Evolutionary conservation across 768 basidiomycete genomes (phyloP).

Genomic region (Leccinum sublutescens): DNA sequence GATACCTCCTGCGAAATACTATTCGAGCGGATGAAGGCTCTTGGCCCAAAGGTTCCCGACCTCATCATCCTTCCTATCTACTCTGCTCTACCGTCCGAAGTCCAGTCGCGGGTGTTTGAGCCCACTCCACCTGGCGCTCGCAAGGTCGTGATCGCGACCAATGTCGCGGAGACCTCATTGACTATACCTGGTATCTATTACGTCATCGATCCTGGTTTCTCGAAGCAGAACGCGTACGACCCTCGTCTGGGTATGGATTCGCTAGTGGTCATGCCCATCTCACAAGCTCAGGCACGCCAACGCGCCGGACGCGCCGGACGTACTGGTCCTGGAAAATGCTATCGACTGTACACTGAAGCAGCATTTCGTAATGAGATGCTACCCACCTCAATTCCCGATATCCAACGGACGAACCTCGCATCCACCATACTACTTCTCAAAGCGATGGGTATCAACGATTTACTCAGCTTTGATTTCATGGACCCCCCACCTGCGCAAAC

Average conservation of each 20-base stretch:
- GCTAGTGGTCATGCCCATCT: slow-evolving; percentile 97
- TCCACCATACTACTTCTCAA: slow-evolving; percentile 93
- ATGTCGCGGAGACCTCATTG: slow-evolving; percentile 97
- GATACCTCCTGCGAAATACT: slow-evolving; percentile 97
- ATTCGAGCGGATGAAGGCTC: slow-evolving; percentile 97
- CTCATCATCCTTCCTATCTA: slow-evolving; percentile 97
- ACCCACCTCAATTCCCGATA: slow-evolving; percentile 96
- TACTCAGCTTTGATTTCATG: slow-evolving; percentile 99
- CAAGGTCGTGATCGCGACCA: slow-evolving; percentile 99
- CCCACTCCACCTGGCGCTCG: slow-evolving; percentile 97
- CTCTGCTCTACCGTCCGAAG: slow-evolving; percentile 96
- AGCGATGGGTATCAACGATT: slow-evolving; percentile 98
- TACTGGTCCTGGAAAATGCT: slow-evolving; percentile 97
- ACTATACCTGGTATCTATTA: slow-evolving; percentile 99
- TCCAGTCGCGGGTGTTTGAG: slow-evolving; percentile 97
- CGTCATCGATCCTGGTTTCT: slow-evolving; percentile 97
- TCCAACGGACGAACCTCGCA: slow-evolving; percentile 92
- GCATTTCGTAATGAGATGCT: slow-evolving; percentile 99
- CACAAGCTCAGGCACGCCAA: slow-evolving; percentile 96
- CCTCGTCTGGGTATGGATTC: slow-evolving; percentile 98
- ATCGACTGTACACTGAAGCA: slow-evolving; percentile 96
- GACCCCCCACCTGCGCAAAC: slow-evolving; percentile 97
- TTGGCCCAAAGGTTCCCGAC: slow-evolving; percentile 98
- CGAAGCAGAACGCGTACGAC: slow-evolving; percentile 98
- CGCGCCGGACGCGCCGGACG: slow-evolving; percentile 95